phyloP scores from a whole-genome alignment of 495 filamentous ascomycete genomes.

The Amphirosellinia nigrospora region DNA sequence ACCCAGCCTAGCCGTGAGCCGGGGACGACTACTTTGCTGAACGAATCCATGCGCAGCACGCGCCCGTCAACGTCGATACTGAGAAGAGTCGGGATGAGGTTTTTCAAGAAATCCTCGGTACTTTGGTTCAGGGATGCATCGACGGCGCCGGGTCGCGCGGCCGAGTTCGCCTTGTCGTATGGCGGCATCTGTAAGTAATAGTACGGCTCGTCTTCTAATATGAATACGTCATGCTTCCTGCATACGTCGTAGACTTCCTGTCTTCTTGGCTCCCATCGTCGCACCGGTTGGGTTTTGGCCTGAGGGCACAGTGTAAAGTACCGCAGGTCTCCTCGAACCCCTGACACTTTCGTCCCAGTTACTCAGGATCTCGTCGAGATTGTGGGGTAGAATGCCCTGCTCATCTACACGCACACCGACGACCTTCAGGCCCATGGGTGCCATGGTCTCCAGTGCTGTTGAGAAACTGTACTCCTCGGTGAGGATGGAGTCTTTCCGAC shows the following conservation, averaged over 20 bases:
- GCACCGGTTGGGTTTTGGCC: slow-evolving; percentile 95
- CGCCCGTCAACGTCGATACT: slow-evolving; percentile 71
- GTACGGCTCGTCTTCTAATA: slow-evolving; percentile 97
- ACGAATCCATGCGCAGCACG: slow-evolving; percentile 76
- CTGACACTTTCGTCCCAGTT: slow-evolving; percentile 66
- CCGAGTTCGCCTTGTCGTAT: slow-evolving; percentile 49
- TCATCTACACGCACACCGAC: slow-evolving; percentile 78
- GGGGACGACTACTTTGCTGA: slow-evolving; percentile 82
- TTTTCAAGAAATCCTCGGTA: slow-evolving; percentile 53
- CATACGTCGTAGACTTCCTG: slow-evolving; percentile 75
- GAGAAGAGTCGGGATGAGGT: slow-evolving; percentile 65
- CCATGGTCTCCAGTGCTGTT: slow-evolving; percentile 79
- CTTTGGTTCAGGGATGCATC: slow-evolving; percentile 6
- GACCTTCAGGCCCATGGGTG: slow-evolving; percentile 75
- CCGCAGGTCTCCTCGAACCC: slow-evolving; percentile 70
- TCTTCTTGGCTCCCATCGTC: slow-evolving; percentile 71
- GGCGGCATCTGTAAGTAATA: slow-evolving; percentile 96
- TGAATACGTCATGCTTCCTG: slow-evolving; percentile 82
- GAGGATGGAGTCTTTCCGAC: slow-evolving; percentile 72
- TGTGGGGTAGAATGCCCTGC: slow-evolving; percentile 72
- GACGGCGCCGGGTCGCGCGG: slow-evolving; percentile 42
- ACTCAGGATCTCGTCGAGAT: slow-evolving; percentile 68
- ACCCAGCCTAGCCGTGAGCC: slow-evolving; percentile 80
- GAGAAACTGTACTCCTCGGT: slow-evolving; percentile 89
- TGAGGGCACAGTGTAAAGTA: slow-evolving; percentile 83